Evolutionary conservation across 805 yeast genomes (phyloP).

Genomic region (Metschnikowia amazonensis): DNA sequence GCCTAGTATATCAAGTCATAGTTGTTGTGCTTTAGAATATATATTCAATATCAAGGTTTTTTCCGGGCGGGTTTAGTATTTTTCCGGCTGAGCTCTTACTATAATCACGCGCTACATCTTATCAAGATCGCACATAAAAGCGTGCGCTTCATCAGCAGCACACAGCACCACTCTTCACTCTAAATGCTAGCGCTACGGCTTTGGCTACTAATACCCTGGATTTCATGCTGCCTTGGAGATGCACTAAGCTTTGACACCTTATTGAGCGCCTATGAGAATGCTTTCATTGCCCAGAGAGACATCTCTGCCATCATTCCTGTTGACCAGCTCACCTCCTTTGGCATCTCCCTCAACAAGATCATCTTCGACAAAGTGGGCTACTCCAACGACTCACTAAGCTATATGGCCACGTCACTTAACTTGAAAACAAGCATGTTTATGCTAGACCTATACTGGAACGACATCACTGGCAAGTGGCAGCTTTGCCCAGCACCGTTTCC

Average conservation of each 20-base stretch:
- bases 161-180: not conserved
- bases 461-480: slow-evolving; percentile 44
- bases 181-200: slow-evolving; percentile 1
- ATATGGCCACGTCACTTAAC: slow-evolving; percentile 13
- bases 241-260: not conserved
- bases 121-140: no score
- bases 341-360: slow-evolving; percentile 28
- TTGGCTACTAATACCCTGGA: not conserved
- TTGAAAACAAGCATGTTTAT: slow-evolving; percentile 15
- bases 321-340: slow-evolving; percentile 31
- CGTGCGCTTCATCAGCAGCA: no score
- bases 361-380: slow-evolving; percentile 33
- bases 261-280: slow-evolving; percentile 15
- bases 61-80: no score
- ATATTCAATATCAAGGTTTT: no score
- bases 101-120: no score
- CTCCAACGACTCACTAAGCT: slow-evolving; percentile 9
- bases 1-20: no score
- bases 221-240: not conserved
- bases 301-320: slow-evolving; percentile 27
- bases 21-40: no score
- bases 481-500: slow-evolving; percentile 49
- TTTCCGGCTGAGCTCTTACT: no score
- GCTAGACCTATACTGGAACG: slow-evolving; percentile 54
- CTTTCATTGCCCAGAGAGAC: slow-evolving; percentile 35